Evolutionary conservation across 2,329 filamentous ascomycete genomes (phyloP).

Genomic region (Penicillium decumbens): DNA sequence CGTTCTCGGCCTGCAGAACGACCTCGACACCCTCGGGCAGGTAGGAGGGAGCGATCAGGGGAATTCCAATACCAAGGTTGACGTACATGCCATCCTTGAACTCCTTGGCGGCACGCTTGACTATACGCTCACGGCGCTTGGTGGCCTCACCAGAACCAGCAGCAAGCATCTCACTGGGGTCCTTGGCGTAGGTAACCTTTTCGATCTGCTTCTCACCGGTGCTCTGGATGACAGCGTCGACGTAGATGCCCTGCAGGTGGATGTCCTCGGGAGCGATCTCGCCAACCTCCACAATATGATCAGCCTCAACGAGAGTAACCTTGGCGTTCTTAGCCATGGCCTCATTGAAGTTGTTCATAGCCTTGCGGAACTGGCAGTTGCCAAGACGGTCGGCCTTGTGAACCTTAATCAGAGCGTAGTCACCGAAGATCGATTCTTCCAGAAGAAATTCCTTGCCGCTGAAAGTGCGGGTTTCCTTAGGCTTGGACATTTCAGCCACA

Average conservation of each 20-base stretch:
- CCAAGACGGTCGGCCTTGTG: constrained; percentile 72
- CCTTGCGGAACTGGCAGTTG: constrained; percentile 73
- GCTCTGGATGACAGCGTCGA: constrained; percentile 73
- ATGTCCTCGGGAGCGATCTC: constrained; percentile 68
- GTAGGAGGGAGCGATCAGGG: constrained; percentile 73
- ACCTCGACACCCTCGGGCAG: constrained; percentile 65
- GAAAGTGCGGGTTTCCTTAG: constrained; percentile 69
- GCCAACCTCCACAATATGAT: constrained; percentile 73
- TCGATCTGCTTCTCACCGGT: constrained; percentile 69
- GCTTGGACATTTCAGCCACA: constrained; percentile 63
- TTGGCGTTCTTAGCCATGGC: constrained; percentile 78
- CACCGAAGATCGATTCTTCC: constrained; percentile 70
- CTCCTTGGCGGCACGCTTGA: constrained; percentile 72
- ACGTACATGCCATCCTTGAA: constrained; percentile 87
- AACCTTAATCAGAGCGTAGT: constrained; percentile 72
- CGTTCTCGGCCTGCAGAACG: constrained; percentile 82
- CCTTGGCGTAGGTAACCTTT: constrained; percentile 72
- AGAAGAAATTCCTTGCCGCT: constrained; percentile 68
- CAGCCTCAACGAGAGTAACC: constrained; percentile 76
- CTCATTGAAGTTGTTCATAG: constrained; percentile 69
- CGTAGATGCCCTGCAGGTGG: constrained; percentile 78
- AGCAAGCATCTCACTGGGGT: constrained; percentile 47
- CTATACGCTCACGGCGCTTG: constrained; percentile 75
- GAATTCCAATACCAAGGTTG: constrained; percentile 80
- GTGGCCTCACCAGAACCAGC: constrained; percentile 58